phyloP scores from a whole-genome alignment of 2,329 filamentous ascomycete species.

The Nectriaceae sp. region DNA sequence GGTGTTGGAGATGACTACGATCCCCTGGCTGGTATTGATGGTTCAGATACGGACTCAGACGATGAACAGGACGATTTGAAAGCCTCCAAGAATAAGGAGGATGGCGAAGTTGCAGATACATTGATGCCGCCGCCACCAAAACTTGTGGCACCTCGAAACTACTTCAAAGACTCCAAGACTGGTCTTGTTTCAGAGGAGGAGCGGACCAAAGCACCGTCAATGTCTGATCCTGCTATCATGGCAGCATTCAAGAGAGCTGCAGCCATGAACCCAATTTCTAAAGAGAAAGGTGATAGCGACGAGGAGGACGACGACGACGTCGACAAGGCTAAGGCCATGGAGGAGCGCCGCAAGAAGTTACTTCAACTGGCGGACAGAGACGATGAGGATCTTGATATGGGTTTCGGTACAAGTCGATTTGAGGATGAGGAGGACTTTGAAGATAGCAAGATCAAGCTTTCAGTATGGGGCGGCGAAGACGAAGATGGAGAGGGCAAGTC shows the following conservation, averaged over 20 bases:
- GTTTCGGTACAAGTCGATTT: conserved; percentile 85
- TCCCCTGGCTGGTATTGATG: conserved; percentile 61
- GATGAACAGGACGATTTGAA: conserved; percentile 41
- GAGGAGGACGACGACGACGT: conserved; percentile 40
- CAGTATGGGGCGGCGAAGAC: conserved; percentile 65
- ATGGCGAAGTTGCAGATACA: conserved; percentile 22
- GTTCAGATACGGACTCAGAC: conserved; percentile 48
- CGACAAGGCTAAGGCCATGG: conserved; percentile 55
- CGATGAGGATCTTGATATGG: conserved; percentile 89
- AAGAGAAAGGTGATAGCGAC: conserved; percentile 33
- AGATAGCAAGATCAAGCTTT: conserved; percentile 65
- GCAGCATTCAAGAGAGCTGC: conserved; percentile 87
- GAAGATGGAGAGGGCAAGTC: conserved; percentile 50
- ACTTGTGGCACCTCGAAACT: conserved; percentile 51
- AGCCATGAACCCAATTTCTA: conserved; percentile 54
- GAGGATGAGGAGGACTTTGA: conserved; percentile 88
- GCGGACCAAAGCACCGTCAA: conserved; percentile 52
- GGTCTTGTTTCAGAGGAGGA: conserved; percentile 56
- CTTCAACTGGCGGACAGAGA: conserved; percentile 75
- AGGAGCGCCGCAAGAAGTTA: conserved; percentile 73
- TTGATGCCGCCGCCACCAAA: conserved; percentile 51
- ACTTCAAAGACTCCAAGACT: conserved; percentile 62
- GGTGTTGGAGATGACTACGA: conserved; percentile 68
- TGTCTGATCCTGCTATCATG: conserved; percentile 75
- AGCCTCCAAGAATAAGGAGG: conserved; percentile 20